A percentile compares a stretch with the other conserved stretches of the same genome.
Conservation (phyloP, 176 grass and related monocot genomes). For the Oryza rufipogon region DNA sequence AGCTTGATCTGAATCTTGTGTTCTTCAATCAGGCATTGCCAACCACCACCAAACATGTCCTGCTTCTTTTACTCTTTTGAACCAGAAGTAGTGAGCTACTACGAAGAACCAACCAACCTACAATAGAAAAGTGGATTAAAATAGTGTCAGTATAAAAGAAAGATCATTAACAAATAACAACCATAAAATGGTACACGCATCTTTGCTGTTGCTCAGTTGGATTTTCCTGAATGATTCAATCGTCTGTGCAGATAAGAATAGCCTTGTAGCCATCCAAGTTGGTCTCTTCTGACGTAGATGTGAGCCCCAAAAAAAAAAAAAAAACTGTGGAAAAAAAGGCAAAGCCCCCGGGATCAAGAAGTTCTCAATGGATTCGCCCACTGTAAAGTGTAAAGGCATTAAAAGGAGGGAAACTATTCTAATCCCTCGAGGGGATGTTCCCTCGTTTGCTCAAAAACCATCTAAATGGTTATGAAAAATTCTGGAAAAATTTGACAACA, state of each 20-base stretch:
- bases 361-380: background rate
- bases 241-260: constrained; percentile 6
- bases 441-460: too few relatives aligned
- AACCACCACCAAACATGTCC: constrained; percentile 2
- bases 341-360: background rate
- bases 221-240: background rate
- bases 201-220: background rate
- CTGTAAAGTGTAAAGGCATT: background rate
- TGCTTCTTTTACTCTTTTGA: background rate
- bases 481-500: too few relatives aligned
- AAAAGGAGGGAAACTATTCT: too few relatives aligned
- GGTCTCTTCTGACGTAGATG: background rate
- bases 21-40: background rate
- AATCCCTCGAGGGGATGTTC: too few relatives aligned
- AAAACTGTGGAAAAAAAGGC: too few relatives aligned
- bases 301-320: background rate
- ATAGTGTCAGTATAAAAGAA: background rate
- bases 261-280: background rate
- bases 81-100: background rate
- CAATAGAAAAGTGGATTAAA: background rate
- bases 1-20: background rate
- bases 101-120: background rate
- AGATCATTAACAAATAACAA: background rate
- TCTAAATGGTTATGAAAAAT: too few relatives aligned
- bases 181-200: background rate